phyloP scores from a whole-genome alignment of 768 basidiomycete genomes.

The Boletus coccyginus region DNA sequence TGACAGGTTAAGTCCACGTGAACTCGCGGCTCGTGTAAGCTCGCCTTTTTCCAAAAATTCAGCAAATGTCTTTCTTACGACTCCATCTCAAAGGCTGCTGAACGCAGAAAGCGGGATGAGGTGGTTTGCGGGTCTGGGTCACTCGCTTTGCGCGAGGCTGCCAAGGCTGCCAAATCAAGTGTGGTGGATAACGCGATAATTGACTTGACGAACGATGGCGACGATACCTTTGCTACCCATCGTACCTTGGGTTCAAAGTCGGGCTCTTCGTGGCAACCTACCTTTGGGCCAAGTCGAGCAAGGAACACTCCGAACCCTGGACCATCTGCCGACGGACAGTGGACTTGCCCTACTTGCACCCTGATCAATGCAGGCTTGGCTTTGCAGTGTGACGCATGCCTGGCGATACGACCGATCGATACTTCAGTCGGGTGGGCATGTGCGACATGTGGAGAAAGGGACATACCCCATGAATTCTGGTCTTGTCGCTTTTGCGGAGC shows the following conservation, averaged over 20 bases:
- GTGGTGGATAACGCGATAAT: slow-evolving; percentile 52
- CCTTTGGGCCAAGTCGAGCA: background rate
- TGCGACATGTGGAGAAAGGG: slow-evolving; percentile 56
- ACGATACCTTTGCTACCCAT: background rate
- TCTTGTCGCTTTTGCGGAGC: slow-evolving; percentile 71
- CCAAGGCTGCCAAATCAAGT: slow-evolving; percentile 68
- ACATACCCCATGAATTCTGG: slow-evolving; percentile 67
- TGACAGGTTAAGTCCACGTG: slow-evolving; percentile 54
- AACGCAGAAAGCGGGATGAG: slow-evolving; percentile 71
- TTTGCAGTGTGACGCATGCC: slow-evolving; percentile 63
- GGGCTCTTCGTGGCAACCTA: slow-evolving; percentile 5
- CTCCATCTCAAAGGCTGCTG: slow-evolving; percentile 66
- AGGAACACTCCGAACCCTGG: background rate
- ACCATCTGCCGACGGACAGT: slow-evolving; percentile 29
- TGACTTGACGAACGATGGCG: slow-evolving; percentile 49
- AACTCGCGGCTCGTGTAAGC: slow-evolving; percentile 57
- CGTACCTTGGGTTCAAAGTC: slow-evolving; percentile 32
- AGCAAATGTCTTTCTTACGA: background rate
- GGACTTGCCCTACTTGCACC: slow-evolving; percentile 63
- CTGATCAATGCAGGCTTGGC: slow-evolving; percentile 52
- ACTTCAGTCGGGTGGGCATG: slow-evolving; percentile 59
- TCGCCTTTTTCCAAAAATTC: slow-evolving; percentile 41
- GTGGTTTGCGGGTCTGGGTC: slow-evolving; percentile 68
- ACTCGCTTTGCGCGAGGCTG: slow-evolving; percentile 56
- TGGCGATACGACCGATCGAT: slow-evolving; percentile 36